Base-by-base conservation (phyloP, 441 rosid genomes). In the Cnidoscolus chayamansa region DNA sequence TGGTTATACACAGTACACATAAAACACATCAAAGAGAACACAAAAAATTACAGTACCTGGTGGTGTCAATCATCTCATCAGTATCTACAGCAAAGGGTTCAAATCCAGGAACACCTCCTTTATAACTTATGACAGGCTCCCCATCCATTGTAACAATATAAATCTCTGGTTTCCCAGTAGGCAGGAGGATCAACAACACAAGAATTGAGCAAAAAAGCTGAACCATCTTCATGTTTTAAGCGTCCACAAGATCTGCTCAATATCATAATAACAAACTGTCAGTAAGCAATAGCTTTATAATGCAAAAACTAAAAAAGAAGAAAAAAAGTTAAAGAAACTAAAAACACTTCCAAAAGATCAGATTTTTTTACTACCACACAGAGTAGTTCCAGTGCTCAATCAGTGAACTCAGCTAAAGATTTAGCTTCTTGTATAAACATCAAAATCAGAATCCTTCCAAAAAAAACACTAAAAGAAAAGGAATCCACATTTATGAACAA, bases 131-230 rank as follows among this genome's bases (percentile, higher is more conserved):
- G 60, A 91, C 83, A 71, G 99, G 98, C 79, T 95, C 99, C 76
- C 92, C 99, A 73, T 93, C 97, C 82, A 95, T 74, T 2, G 86
- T 91, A 63, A 89, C 97, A 25, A 95, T 85, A 85, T 88, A 95
- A 83, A 91, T 76, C 83, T 95, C 97, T 4, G 93, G 90, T 62
- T 77, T 82, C 71, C 77, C 89, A 57, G 63, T 32, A 50, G 75
- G 53, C 70, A 95, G 60, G 61, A 80, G 68, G 56, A 87, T 64
- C 56, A 80, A 72, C 47, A 86, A 67, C 74, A 75, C 62, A 17
- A 90, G 45, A 72, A 80, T 19, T 53, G 65, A 53, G 70, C 78
- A 78, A 37, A 57, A 17, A 43, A 79, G 6, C 62, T 79, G 78
- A 45, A 58, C 59, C 79, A 74, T 71, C 83, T 78, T 80, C 89